Base-by-base conservation (phyloP, 495 filamentous ascomycete species). In the Peziza echinospora region DNA sequence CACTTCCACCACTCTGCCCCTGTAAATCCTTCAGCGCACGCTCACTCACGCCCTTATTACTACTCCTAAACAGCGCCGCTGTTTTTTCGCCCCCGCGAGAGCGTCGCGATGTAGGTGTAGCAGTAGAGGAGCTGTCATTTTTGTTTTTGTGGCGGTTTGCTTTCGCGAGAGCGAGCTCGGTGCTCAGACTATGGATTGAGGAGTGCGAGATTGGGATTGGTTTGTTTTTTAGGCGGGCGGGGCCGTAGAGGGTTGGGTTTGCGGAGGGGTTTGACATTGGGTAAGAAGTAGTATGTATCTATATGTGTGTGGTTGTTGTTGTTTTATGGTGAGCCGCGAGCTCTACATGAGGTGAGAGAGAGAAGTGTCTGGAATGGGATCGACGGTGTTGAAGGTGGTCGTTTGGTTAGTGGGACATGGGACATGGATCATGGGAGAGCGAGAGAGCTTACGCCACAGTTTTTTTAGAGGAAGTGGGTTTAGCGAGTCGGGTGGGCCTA, bases 181-280 rank as follows among this genome's bases (percentile, higher is more conserved):
- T 76, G 26, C 77, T 71, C 64, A 94, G 93, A 55, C 78, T 71
- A 45, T 91, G 75, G 51, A 74, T 80, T 46, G 78, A 78, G 21
- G 57, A 53, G 41, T 81, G 73, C 24, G 76, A 67, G 41, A 78
- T 71, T 47, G 75, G 69, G 45, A 65, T 69, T 49, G 67, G 66
- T 54, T 71, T 70, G 49, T 65, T 66, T 51, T 76, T 81, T 22
- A 72, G 62, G 19, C 75, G 75, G n/a, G 70, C 72, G 26, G 74
- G 67, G 48, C 83, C 82, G 65, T 93, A 94, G 25, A 94, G 73
- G 51, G 70, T 64, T 21, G 70, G 58, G 47, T 76, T 47, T 11
- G 30, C 30, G 30, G 30, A 37, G 30, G 30, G 6, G 30, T 37
- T 4, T 3, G 30, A 37, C 30, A 37, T 37, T 7, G n/a, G n/a